Evolutionary conservation across 2,329 filamentous ascomycete genomes (phyloP), one percentile per base, ranked within the genome.

Genomic region (Aspergillus tanneri): DNA sequence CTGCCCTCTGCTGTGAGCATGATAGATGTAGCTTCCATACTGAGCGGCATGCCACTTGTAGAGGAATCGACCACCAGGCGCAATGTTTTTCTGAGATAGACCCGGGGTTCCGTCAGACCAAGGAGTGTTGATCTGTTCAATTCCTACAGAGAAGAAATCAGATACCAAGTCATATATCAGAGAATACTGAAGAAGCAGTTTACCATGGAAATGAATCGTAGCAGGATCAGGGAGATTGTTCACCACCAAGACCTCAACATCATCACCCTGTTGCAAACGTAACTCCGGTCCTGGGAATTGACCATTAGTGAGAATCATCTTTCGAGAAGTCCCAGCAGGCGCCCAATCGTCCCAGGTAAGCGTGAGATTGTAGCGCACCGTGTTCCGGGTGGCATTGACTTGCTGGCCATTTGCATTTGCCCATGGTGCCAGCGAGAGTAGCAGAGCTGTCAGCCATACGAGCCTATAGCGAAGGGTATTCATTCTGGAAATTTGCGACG

Each of bases 21-120:
- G 81, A 54, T 83, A 84, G 72, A 78, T 83, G 65, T 78, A 81
- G 46, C 72, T 77, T 12, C 82, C 81, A 54, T 79, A 74, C 40
- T 81, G 74, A 0, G 72, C 73, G 0, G 80, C 79, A 19, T 68
- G 71, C 68, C 78, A 84, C 30, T 68, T 69, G 58, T 84, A 79
- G 1, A 69, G 68, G 56, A 77, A 83, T 34, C 60, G 69, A 3
- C 57, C 61, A 5, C 76, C 76, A 0, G 80, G 72, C 5, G 66
- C 59, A 46, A 84, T 81, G 5, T 74, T 66, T 3, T 65, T 67
- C 54, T 84, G 80, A 1, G 75, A 73, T 2, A 83, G 60, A 3
- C 80, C 80, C 1, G 79, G 77, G 0, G 78, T 74, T 22, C 81
- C 81, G 45, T 84, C 81, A 0, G 78, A 75, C 79, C 79, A 83